Base-by-base conservation (phyloP, 2,329 filamentous ascomycete species). In the Fusarium sp. region DNA sequence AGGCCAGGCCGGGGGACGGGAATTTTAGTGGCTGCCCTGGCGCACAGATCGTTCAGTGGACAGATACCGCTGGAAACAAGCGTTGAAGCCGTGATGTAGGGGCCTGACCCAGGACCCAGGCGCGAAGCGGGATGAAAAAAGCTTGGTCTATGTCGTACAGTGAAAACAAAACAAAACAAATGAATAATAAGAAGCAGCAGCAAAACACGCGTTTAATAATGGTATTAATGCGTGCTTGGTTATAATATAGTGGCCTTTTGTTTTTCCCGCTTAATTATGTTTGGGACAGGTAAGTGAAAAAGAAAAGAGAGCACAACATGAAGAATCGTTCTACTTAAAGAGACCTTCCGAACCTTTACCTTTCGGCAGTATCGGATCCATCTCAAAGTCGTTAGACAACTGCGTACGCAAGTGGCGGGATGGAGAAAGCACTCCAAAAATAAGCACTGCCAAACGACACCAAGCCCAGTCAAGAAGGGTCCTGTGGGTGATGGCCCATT, bases 401-500 rank as follows among this genome's bases (percentile, higher is more conserved):
- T 61, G 50, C 62, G 56, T 61, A 65, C 53, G 65, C 60, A 63
- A 51, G 60, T 68, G 66, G 65, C 65, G 63, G 57, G 39, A 29
- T 37, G 35, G 27, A 35, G 17, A 39, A 33, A 7, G 45, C 41
- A 35, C 38, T 46, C 62, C 53, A 68, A 57, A 68, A 66, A 61
- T 66, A 66, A 55, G 61, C 53, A 50, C 55, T 52, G 38, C 46
- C 42, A 35, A 32, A 32, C 15, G 14, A 54, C 25, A 11, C 32
- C 36, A 41, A 44, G 29, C 29, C 42, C 23, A 23, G 42, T 19
- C 25, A 42, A 33, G 17, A 37, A 50, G 38, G 49, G 47, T 36
- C 23, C 51, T 44, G 33, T 35, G 9, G 23, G 17, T n/a, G 39
- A 51, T 31, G 45, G 23, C 36, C 25, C 35, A 56, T 45, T 43